These are phyloP conservation scores for Dryadomyces sulphureus DNA, from an alignment of 2,329 filamentous ascomycete species.

Conservation along the genomic window DNA sequence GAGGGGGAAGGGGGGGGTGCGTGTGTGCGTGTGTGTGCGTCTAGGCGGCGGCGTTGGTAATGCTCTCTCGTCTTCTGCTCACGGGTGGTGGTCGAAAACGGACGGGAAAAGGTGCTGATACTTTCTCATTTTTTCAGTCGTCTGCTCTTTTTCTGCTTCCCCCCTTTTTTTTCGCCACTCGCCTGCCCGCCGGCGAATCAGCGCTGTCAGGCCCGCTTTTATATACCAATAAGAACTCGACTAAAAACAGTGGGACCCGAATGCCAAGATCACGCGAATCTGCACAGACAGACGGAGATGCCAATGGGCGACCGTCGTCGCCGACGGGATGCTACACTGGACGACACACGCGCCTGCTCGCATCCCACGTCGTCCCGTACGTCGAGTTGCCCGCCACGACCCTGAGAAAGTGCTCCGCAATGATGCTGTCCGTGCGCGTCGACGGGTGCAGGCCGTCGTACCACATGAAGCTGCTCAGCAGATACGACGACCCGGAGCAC, in stretches of 20 bases:
- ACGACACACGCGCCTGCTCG: too few species aligned
- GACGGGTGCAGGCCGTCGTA: slow-evolving; percentile 60
- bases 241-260: background rate
- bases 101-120: background rate
- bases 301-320: too few species aligned
- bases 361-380: background rate
- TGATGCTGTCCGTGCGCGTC: slow-evolving; percentile 30
- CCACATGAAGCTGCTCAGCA: slow-evolving; percentile 52
- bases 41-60: background rate
- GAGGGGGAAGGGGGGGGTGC: background rate
- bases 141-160: background rate
- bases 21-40: background rate
- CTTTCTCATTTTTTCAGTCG: background rate
- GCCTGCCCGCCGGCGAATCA: background rate
- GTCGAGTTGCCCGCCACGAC: background rate
- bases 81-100: background rate
- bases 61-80: background rate
- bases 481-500: too few species aligned
- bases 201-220: background rate
- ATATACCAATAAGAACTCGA: background rate
- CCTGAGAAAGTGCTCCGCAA: background rate
- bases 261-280: background rate
- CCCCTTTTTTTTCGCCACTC: background rate
- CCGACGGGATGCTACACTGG: too few species aligned
- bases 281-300: background rate